Percentiles rank a stretch among this genome's conserved stretches.
phyloP scores from a whole-genome alignment of 495 filamentous ascomycete species.

The Penicillium roqueforti region DNA sequence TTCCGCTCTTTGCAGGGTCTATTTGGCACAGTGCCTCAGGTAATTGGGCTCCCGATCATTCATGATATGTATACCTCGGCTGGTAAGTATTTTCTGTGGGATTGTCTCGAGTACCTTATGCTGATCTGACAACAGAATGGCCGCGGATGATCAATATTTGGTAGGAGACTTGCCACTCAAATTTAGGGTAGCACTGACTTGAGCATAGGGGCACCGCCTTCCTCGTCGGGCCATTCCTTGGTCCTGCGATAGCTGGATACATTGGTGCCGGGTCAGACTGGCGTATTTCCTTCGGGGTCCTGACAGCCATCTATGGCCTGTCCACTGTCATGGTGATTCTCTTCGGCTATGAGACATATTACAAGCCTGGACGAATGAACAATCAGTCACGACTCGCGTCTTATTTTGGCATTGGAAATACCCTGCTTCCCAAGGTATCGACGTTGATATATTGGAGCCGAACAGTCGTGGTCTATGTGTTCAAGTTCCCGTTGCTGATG shows the following conservation, averaged over 20 bases:
- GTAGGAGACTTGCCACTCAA: conserved; percentile 10
- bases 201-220: conserved; percentile 37
- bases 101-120: not conserved
- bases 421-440: conserved; percentile 22
- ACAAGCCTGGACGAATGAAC: conserved; percentile 22
- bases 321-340: conserved; percentile 40
- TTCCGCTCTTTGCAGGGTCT: conserved; percentile 52
- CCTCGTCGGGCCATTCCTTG: conserved; percentile 43
- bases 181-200: conserved; percentile 1
- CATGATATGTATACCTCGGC: conserved; percentile 46
- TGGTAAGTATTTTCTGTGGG: conserved; percentile 15
- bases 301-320: conserved; percentile 44
- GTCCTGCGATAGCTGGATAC: conserved; percentile 43
- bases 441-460: conserved; percentile 24
- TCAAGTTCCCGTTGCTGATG: conserved; percentile 32
- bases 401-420: conserved; percentile 50
- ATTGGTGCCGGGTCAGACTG: conserved; percentile 35
- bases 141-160: conserved; percentile 49
- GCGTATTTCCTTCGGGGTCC: conserved; percentile 43
- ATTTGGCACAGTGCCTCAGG: conserved; percentile 44
- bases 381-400: conserved; percentile 23
- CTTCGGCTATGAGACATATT: conserved; percentile 48
- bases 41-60: conserved; percentile 44
- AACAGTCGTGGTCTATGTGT: conserved; percentile 29
- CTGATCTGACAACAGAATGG: conserved; percentile 29